phyloP scores from a whole-genome alignment of 2,329 filamentous ascomycete species.

The Bipolaris bicolor region DNA sequence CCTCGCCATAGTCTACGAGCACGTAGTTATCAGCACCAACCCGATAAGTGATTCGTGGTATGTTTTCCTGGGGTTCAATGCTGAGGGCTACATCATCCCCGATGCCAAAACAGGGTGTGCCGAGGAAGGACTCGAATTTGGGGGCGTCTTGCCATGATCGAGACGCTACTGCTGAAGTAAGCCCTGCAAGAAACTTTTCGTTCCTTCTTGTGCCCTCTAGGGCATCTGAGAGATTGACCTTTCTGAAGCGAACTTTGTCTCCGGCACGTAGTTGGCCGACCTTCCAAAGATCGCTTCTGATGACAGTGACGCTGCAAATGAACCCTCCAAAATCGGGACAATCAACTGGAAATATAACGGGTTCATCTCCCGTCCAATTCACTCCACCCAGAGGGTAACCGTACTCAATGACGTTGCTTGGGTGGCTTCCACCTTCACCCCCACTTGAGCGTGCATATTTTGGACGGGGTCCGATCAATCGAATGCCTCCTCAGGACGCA shows the following conservation, averaged over 20 bases:
- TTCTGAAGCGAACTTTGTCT: slow-evolving; percentile 59
- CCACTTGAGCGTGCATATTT: slow-evolving; percentile 65
- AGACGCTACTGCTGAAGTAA: slow-evolving; percentile 1
- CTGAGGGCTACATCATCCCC: no score
- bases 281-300: slow-evolving; percentile 66
- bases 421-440: slow-evolving; percentile 68
- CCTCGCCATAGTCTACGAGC: no score
- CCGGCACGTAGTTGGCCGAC: slow-evolving; percentile 67
- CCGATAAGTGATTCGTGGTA: slow-evolving; percentile 36
- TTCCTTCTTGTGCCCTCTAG: slow-evolving; percentile 53
- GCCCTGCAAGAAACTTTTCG: slow-evolving; percentile 53
- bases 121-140: no score
- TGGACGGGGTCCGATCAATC: slow-evolving; percentile 64
- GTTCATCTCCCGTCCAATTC: slow-evolving; percentile 67
- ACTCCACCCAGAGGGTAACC: slow-evolving; percentile 64
- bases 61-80: slow-evolving; percentile 21
- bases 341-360: slow-evolving; percentile 65
- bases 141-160: no score
- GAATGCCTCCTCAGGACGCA: slow-evolving; percentile 64
- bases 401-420: slow-evolving; percentile 60
- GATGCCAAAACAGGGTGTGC: no score
- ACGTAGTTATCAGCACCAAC: slow-evolving; percentile 56
- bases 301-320: slow-evolving; percentile 61
- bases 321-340: slow-evolving; percentile 68
- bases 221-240: slow-evolving; percentile 60